Evolutionary conservation across 2,329 filamentous ascomycete species (phyloP), one percentile per base, ranked within the genome.

Genomic region (Coniochaeta hoffmannii): DNA sequence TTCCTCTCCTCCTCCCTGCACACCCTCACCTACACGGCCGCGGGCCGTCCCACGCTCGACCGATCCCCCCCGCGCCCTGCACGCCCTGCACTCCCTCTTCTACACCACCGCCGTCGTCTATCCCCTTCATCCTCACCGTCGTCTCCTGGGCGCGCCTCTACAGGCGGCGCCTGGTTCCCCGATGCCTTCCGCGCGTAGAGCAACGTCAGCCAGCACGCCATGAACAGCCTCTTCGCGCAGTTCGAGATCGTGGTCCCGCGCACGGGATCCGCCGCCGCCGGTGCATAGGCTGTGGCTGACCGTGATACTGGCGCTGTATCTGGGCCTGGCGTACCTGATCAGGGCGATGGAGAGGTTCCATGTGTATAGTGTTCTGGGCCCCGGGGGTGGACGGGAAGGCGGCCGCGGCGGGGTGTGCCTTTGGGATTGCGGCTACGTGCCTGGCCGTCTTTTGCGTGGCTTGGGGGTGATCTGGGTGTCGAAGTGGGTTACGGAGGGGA

Each of bases 361-460:
- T 68, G 79, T 87, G 0, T 96, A 96, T 72, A 68, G 64, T 56
- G 96, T 96, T 71, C 79, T 96, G n/a, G 78, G 96, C 66, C 77
- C n/a, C 83, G 1, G 55, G 52, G 15, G 65, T 68, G 17, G 69
- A 79, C 52, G 76, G 78, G 15, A 67, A 76, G 28, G 79, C 76
- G 0, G 71, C 76, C 7, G 83, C 91, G 3, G 81, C 83, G 1
- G 87, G 74, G 1, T 89, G 88, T 64, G 80, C 83, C 52, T 70
- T 89, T 52, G 79, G 79, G 8, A 83, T 87, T 50, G 71, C 79
- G 3, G 74, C 74, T 0, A 81, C 71, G 7, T 76, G 77, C 17
- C 60, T 80, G 34, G 61, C 85, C 22, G 68, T 85, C 35, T 87
- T 83, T 62, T 64, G 70, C 28, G 41, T 84, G 17, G 76, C 76